A percentile compares a stretch with the other conserved stretches of the same genome.
phyloP scores from a whole-genome alignment of 2,329 filamentous ascomycete species.

The Graphilbum ipis-grandicollis region DNA sequence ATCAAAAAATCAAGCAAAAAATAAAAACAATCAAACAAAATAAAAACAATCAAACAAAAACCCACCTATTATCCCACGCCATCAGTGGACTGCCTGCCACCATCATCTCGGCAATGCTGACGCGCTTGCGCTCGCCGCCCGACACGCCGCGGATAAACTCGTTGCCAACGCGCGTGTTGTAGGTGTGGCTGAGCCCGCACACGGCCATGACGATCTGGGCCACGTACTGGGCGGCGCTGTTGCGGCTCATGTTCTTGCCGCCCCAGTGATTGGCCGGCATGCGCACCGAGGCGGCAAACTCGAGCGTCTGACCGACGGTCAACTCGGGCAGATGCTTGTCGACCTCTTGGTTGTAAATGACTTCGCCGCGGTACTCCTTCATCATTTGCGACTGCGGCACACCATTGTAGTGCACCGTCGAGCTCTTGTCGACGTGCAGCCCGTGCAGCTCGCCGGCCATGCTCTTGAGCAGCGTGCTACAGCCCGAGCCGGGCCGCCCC shows the following conservation, averaged over 20 bases:
- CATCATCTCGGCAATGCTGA: constrained; percentile 57
- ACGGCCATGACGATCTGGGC: constrained; percentile 46
- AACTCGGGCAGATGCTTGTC: constrained; percentile 51
- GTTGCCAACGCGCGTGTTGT: constrained; percentile 51
- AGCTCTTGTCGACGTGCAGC: constrained; percentile 29
- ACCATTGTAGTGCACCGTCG: constrained; percentile 45
- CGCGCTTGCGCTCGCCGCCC: constrained; percentile 53
- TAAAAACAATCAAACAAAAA: background rate
- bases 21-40: background rate
- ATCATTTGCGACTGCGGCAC: constrained; percentile 33
- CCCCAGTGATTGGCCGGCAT: constrained; percentile 25
- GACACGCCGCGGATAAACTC: constrained; percentile 44
- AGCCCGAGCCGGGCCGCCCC: constrained; percentile 39
- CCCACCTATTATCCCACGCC: constrained; percentile 46
- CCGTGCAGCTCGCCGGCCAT: constrained; percentile 43
- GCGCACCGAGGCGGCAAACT: constrained; percentile 22
- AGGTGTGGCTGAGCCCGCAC: constrained; percentile 51
- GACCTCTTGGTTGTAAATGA: constrained; percentile 60
- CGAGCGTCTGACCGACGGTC: constrained; percentile 47
- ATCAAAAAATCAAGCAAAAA: background rate
- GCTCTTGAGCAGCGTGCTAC: constrained; percentile 38
- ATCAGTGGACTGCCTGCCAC: constrained; percentile 40
- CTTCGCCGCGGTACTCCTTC: constrained; percentile 44
- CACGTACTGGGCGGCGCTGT: constrained; percentile 41
- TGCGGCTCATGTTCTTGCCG: constrained; percentile 39